Percentiles rank a stretch among this genome's conserved stretches.
Evolutionary conservation across 257 asterid species (phyloP).

Genomic region (Leptodermis oblonga): DNA sequence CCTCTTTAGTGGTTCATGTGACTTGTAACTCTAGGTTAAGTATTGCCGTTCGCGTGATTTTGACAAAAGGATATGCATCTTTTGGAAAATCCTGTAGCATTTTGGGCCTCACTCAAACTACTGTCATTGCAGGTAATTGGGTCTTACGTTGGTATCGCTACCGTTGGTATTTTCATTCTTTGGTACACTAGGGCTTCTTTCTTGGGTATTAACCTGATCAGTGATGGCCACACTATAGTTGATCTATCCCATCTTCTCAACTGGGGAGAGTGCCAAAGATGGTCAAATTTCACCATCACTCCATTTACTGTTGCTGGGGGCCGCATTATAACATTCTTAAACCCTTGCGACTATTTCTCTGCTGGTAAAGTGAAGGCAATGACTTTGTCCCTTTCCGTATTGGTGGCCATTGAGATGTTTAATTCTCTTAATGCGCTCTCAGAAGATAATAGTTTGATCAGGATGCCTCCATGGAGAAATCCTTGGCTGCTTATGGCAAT

Average conservation of each 20-base stretch:
- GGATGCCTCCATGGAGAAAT: constrained; percentile 90
- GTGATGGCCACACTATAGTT: constrained; percentile 79
- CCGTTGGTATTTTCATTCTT: constrained; percentile 76
- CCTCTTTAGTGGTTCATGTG: too few relatives aligned
- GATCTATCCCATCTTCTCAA: constrained; percentile 70
- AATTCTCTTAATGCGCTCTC: constrained; percentile 86
- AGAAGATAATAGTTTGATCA: constrained; percentile 75
- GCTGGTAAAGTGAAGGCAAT: constrained; percentile 79
- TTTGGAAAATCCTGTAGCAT: not conserved
- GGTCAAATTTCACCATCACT: constrained; percentile 66
- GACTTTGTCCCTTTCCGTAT: constrained; percentile 79
- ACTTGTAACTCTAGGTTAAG: too few relatives aligned
- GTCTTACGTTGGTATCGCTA: constrained; percentile 77
- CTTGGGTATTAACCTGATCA: constrained; percentile 54
- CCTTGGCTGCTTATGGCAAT: constrained; percentile 86
- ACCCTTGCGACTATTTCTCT: constrained; percentile 77
- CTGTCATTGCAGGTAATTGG: constrained; percentile 64
- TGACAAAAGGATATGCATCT: not conserved
- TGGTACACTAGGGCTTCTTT: constrained; percentile 89
- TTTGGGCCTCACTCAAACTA: not conserved
- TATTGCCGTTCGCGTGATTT: not conserved
- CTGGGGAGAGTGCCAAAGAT: constrained; percentile 85
- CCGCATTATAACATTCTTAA: constrained; percentile 39
- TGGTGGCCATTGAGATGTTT: constrained; percentile 87
- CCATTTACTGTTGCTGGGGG: constrained; percentile 62